phyloP scores from a whole-genome alignment of 1,284 basidiomycete species.

The Cryptococcus sp. region DNA sequence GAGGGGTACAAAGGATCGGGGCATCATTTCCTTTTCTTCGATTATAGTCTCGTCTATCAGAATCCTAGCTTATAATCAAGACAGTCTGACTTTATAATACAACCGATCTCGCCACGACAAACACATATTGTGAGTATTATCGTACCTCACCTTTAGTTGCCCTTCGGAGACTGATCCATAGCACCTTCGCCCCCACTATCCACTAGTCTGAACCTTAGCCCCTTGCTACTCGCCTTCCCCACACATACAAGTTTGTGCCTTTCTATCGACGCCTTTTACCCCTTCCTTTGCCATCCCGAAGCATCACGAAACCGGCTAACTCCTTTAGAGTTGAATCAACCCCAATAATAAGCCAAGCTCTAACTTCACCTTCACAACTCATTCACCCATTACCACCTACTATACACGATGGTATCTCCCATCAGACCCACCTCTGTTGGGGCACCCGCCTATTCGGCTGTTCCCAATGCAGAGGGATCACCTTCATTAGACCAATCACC shows the following conservation, averaged over 20 bases:
- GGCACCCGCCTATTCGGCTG: not conserved
- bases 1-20: too few species aligned
- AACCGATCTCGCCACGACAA: too few species aligned
- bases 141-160: too few species aligned
- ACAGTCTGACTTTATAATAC: too few species aligned
- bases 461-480: not conserved
- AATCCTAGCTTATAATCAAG: too few species aligned
- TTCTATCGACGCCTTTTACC: not conserved
- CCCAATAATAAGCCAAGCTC: not conserved
- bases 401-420: not conserved
- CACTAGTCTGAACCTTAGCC: too few species aligned
- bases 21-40: too few species aligned
- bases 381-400: not conserved
- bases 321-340: not conserved
- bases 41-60: too few species aligned
- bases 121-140: too few species aligned
- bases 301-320: not conserved
- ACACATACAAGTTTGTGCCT: not conserved
- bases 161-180: too few species aligned
- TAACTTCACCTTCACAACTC: not conserved
- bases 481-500: not conserved
- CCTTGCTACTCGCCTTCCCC: too few species aligned
- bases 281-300: not conserved
- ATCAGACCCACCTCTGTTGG: not conserved
- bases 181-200: too few species aligned